phyloP scores from a whole-genome alignment of 176 grass and related monocot species.

The Musa beccarii region DNA sequence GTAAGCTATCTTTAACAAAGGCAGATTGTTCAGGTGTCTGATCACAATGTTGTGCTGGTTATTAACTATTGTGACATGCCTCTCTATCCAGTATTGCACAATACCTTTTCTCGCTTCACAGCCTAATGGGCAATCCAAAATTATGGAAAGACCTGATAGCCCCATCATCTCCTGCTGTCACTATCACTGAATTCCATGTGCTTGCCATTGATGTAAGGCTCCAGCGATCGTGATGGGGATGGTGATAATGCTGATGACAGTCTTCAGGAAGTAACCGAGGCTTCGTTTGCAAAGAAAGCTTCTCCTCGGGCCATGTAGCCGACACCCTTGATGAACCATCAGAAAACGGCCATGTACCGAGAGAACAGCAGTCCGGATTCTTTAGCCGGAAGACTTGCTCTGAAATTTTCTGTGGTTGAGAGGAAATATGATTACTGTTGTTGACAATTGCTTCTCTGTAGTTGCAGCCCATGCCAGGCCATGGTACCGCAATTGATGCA shows the following conservation, averaged over 20 bases:
- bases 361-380: constrained; percentile 30
- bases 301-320: constrained; percentile 83
- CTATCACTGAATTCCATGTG: constrained; percentile 60
- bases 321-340: constrained; percentile 29
- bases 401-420: constrained; percentile 13
- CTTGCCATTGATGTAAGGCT: neutral
- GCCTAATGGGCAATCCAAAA: constrained; percentile 64
- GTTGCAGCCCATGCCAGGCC: constrained; percentile 34
- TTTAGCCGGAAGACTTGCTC: neutral
- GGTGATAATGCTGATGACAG: neutral
- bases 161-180: constrained; percentile 60
- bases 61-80: too few species aligned
- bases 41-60: too few species aligned
- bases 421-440: neutral
- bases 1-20: too few species aligned
- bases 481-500: constrained; percentile 43
- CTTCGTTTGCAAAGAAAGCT: constrained; percentile 26
- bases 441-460: neutral
- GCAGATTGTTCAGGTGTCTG: too few species aligned
- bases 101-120: constrained; percentile 19
- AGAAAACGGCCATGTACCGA: constrained; percentile 32
- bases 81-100: neutral
- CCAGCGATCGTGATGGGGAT: constrained; percentile 22
- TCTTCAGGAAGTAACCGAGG: neutral
- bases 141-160: constrained; percentile 77